Percentiles rank a stretch among this genome's conserved stretches.
Evolutionary conservation across 2,329 filamentous ascomycete species (phyloP).

Genomic region (Corinectria fuckeliana): DNA sequence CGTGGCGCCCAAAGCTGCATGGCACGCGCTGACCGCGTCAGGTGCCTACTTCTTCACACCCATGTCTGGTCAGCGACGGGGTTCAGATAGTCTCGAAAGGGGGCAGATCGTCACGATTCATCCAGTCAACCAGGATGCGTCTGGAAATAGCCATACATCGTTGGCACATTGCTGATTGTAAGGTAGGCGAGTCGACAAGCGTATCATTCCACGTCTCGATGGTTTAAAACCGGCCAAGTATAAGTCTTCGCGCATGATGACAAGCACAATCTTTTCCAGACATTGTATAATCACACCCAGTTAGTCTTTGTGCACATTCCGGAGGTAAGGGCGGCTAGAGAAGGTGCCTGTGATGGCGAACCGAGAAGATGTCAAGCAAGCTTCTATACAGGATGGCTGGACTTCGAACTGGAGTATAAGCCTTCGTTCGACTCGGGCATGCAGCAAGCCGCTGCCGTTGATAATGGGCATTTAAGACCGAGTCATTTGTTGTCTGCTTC

Average conservation of each 20-base stretch:
- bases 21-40: constrained; percentile 8
- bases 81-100: constrained; percentile 1
- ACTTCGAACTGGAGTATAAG: background rate
- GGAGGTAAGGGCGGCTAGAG: background rate
- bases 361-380: background rate
- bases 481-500: constrained; percentile 6
- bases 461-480: background rate
- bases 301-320: background rate
- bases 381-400: background rate
- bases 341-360: background rate
- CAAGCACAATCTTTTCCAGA: background rate
- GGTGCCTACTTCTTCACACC: constrained; percentile 1
- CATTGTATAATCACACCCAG: constrained; percentile 4
- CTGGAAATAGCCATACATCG: background rate
- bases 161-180: background rate
- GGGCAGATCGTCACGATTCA: constrained; percentile 8
- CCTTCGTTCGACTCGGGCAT: background rate
- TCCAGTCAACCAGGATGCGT: background rate
- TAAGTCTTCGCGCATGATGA: background rate
- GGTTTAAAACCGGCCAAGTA: background rate
- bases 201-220: background rate
- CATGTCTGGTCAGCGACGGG: constrained; percentile 8
- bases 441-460: background rate
- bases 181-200: background rate
- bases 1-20: constrained; percentile 2